phyloP scores from a whole-genome alignment of 352 stramenopile genomes.

The Globisporangium radiosum region DNA sequence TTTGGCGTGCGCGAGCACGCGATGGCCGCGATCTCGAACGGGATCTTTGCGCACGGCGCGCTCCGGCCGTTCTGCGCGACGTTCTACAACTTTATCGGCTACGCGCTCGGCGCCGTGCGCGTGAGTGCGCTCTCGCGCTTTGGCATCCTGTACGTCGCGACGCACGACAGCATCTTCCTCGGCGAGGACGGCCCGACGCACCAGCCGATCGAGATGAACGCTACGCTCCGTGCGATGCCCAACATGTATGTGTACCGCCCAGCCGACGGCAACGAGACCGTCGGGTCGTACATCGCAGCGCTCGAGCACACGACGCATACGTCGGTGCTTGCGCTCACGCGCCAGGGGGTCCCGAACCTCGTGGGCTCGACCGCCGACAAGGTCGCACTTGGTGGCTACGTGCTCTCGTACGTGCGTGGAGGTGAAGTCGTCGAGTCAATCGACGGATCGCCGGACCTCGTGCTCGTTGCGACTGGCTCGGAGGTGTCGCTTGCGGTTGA shows the following conservation, averaged over 20 bases:
- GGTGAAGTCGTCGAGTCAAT: slow-evolving; percentile 66
- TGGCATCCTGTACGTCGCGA: slow-evolving; percentile 97
- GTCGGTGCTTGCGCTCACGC: slow-evolving; percentile 91
- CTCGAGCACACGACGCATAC: slow-evolving; percentile 84
- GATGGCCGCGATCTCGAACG: slow-evolving; percentile 98
- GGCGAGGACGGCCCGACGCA: slow-evolving; percentile 99
- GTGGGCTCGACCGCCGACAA: slow-evolving; percentile 84
- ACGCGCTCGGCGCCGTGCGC: slow-evolving; percentile 93
- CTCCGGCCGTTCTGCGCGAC: slow-evolving; percentile 97
- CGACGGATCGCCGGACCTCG: slow-evolving; percentile 80
- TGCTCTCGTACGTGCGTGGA: slow-evolving; percentile 74
- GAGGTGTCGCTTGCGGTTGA: slow-evolving; percentile 95
- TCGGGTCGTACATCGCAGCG: slow-evolving; percentile 91
- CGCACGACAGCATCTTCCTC: slow-evolving; percentile 99
- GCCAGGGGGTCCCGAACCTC: slow-evolving; percentile 89
- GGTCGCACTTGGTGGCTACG: slow-evolving; percentile 89
- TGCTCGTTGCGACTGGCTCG: slow-evolving; percentile 92
- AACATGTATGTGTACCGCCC: slow-evolving; percentile 98
- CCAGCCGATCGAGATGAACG: slow-evolving; percentile 98
- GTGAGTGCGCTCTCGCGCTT: slow-evolving; percentile 93
- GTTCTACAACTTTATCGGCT: slow-evolving; percentile 99
- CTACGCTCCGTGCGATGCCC: slow-evolving; percentile 93
- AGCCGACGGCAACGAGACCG: slow-evolving; percentile 98
- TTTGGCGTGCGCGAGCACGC: slow-evolving; percentile 98
- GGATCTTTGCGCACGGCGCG: slow-evolving; percentile 96